phyloP scores from a whole-genome alignment of 1,284 basidiomycete species.

The Fereydounia khargensis region DNA sequence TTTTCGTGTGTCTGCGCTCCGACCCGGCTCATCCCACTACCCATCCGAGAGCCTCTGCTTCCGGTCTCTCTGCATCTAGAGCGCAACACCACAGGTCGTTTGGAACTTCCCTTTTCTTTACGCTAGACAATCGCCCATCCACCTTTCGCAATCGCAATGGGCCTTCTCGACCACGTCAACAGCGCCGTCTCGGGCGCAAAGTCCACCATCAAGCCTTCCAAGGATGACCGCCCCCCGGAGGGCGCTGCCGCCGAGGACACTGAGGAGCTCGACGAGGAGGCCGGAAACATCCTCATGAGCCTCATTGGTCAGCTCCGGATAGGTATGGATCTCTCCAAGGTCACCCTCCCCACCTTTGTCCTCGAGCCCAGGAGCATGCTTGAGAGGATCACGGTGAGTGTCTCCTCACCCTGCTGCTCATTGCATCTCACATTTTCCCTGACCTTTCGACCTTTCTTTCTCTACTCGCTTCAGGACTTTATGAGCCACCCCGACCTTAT shows the following conservation, averaged over 20 bases:
- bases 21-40: too few relatives aligned
- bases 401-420: too few relatives aligned
- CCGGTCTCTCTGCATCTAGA: too few relatives aligned
- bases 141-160: conserved; percentile 22
- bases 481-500: conserved; percentile 98
- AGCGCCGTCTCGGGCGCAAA: conserved; percentile 44
- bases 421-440: too few relatives aligned
- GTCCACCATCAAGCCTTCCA: conserved; percentile 34
- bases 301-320: conserved; percentile 81
- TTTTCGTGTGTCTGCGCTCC: too few relatives aligned
- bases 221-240: conserved; percentile 52
- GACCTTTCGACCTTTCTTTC: too few relatives aligned
- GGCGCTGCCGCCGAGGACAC: conserved; percentile 55
- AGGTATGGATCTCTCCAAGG: conserved; percentile 92
- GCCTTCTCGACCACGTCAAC: conserved; percentile 48
- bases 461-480: conserved; percentile 69
- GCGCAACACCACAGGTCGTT: too few relatives aligned
- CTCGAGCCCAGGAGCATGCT: conserved; percentile 56
- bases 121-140: neutral
- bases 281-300: conserved; percentile 58
- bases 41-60: too few relatives aligned
- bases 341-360: conserved; percentile 64
- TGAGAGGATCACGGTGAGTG: conserved; percentile 56
- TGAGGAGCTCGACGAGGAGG: conserved; percentile 59
- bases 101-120: too few relatives aligned